A percentile compares a stretch with the other conserved stretches of the same genome.
Evolutionary conservation across 1,284 basidiomycete species (phyloP).

Genomic region (Malassezia yamatoensis): DNA sequence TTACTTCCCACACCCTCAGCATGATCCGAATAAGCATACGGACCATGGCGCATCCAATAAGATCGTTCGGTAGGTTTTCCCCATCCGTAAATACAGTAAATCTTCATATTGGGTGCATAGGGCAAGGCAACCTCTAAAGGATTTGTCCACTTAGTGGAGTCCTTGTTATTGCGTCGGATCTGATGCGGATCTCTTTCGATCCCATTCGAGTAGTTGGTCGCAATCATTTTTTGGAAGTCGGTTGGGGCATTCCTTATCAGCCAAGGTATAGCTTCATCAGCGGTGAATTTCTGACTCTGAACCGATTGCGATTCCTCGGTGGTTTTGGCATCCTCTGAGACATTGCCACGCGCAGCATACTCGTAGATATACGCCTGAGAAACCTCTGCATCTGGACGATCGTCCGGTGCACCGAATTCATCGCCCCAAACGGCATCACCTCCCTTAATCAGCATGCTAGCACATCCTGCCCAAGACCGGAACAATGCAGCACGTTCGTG

Average conservation of each 20-base stretch:
- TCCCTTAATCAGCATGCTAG: constrained; percentile 60
- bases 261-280: constrained; percentile 65
- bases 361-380: constrained; percentile 60
- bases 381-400: constrained; percentile 23
- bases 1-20: background rate
- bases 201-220: constrained; percentile 80
- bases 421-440: constrained; percentile 86
- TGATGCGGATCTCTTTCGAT: constrained; percentile 63
- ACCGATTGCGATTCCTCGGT: constrained; percentile 8
- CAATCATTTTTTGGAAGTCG: constrained; percentile 76
- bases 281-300: constrained; percentile 55
- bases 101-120: constrained; percentile 79
- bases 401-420: constrained; percentile 43
- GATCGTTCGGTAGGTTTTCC: constrained; percentile 87
- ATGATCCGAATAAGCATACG: background rate
- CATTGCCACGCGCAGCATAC: constrained; percentile 6
- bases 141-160: constrained; percentile 65
- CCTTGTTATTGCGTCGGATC: constrained; percentile 43
- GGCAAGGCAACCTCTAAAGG: constrained; percentile 74
- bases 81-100: constrained; percentile 87
- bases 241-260: constrained; percentile 73
- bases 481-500: constrained; percentile 82
- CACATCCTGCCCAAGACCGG: constrained; percentile 86
- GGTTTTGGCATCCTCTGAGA: constrained; percentile 2
- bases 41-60: constrained; percentile 24